Base-by-base conservation (phyloP, 495 filamentous ascomycete genomes). In the Tuber melanosporum region DNA sequence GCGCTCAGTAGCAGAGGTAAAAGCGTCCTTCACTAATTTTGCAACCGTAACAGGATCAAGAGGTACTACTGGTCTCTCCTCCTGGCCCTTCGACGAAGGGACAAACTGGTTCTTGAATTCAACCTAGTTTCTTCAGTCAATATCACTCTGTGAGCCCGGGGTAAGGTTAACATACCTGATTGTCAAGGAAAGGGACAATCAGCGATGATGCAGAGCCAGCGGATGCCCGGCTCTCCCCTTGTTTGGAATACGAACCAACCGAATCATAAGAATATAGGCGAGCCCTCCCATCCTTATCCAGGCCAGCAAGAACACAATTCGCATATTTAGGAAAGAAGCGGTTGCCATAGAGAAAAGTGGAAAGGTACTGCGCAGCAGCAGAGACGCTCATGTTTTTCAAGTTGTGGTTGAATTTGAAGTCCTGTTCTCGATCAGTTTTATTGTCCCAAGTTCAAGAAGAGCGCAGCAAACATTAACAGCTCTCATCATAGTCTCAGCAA, bases 261-360 rank as follows among this genome's bases (percentile, higher is more conserved):
- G 96, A 95, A 80, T 99, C 95, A 87, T 99, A 99, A 76, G 92
- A 95, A 88, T 97, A 99, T 66, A 99, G 87, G 62, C 94, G 94
- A 72, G 95, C 95, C 85, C 91, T 93, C 39, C 95, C 95, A 78
- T 98, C 92, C 85, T 97, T 95, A 84, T 98, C 96, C 73, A 99
- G 84, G 39, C 95, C 96, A 22, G 92, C 95, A 41, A 99, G 87
- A 82, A 99, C 97, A 43, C 94, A 95, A 82, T 92, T 88, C 47
- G 95, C 93, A 84, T 98, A 99, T 87, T 97, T 98, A 22, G 95
- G 95, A 88, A 99, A 99, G 87, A 99, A 99, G 42, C 95, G 92
- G 86, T 97, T 98, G 84, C 91, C 87, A 87, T 99, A 99, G 47
- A 99, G 89, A 77, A 98, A 95, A 5, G 95, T 98, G 39, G 92